Evolutionary conservation across 2,329 filamentous ascomycete species (phyloP).

Genomic region (Penicillium brasilianum): DNA sequence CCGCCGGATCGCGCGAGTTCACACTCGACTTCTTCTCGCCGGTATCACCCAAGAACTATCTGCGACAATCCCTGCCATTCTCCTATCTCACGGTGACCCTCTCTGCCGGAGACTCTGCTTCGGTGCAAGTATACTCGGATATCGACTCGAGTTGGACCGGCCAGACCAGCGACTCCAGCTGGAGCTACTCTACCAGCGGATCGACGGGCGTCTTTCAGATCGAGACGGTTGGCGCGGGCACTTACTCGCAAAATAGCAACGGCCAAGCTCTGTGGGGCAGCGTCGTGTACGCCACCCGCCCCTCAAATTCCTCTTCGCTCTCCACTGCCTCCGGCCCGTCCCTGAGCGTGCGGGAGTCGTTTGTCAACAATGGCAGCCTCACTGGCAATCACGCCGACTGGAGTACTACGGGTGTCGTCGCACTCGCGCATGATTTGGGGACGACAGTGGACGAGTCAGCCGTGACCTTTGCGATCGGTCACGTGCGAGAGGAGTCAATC

Average conservation of each 20-base stretch:
- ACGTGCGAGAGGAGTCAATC: slow-evolving; percentile 43
- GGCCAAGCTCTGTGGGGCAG: slow-evolving; percentile 47
- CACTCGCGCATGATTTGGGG: slow-evolving; percentile 45
- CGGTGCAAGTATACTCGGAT: slow-evolving; percentile 47
- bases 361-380: slow-evolving; percentile 38
- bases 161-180: slow-evolving; percentile 31
- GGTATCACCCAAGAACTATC: slow-evolving; percentile 45
- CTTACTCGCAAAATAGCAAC: slow-evolving; percentile 37
- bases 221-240: slow-evolving; percentile 31
- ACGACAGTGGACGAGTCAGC: slow-evolving; percentile 27
- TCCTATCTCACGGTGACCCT: slow-evolving; percentile 48
- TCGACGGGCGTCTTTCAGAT: slow-evolving; percentile 39
- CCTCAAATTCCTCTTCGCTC: slow-evolving; percentile 28
- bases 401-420: slow-evolving; percentile 36
- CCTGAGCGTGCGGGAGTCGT: slow-evolving; percentile 35
- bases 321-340: slow-evolving; percentile 35
- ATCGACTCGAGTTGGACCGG: slow-evolving; percentile 50
- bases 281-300: slow-evolving; percentile 44
- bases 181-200: slow-evolving; percentile 30
- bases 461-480: slow-evolving; percentile 48
- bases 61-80: slow-evolving; percentile 49
- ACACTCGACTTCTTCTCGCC: slow-evolving; percentile 51
- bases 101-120: slow-evolving; percentile 25
- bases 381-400: slow-evolving; percentile 29
- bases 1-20: slow-evolving; percentile 40